Percentiles rank a stretch among this genome's conserved stretches.
Conservation (phyloP, 2,329 filamentous ascomycete species). For the Venturia nashicola region DNA sequence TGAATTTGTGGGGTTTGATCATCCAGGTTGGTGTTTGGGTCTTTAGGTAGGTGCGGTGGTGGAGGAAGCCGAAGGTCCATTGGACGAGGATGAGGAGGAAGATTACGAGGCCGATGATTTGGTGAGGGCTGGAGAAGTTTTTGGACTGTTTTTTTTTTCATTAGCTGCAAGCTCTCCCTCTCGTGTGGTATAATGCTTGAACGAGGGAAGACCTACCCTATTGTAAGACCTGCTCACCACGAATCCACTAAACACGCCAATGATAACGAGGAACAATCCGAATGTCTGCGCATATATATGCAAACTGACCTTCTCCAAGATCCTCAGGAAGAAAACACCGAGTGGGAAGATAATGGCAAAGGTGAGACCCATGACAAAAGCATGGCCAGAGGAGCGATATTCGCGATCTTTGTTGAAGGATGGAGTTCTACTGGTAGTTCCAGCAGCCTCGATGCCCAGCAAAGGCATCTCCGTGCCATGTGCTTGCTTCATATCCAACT, state of each 20-base stretch:
- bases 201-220: constrained; percentile 31
- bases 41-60: constrained; percentile 13
- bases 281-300: constrained; percentile 43
- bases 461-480: constrained; percentile 24
- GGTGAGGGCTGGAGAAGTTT: constrained; percentile 11
- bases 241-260: constrained; percentile 43
- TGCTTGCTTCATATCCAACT: constrained; percentile 37
- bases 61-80: constrained; percentile 14
- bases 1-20: constrained; percentile 13
- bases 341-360: constrained; percentile 45
- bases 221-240: constrained; percentile 41
- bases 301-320: constrained; percentile 40
- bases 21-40: constrained; percentile 12
- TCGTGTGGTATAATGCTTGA: not conserved
- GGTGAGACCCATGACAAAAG: constrained; percentile 40
- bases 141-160: not conserved
- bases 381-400: constrained; percentile 21
- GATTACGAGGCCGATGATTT: constrained; percentile 15
- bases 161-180: not conserved
- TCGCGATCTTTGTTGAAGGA: constrained; percentile 16
- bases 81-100: constrained; percentile 13
- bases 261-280: constrained; percentile 35
- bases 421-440: constrained; percentile 7
- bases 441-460: constrained; percentile 14
- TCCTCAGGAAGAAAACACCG: constrained; percentile 41